Evolutionary conservation across 331 rosid genomes (phyloP).

Genomic region (Pyracantha coccinea): DNA sequence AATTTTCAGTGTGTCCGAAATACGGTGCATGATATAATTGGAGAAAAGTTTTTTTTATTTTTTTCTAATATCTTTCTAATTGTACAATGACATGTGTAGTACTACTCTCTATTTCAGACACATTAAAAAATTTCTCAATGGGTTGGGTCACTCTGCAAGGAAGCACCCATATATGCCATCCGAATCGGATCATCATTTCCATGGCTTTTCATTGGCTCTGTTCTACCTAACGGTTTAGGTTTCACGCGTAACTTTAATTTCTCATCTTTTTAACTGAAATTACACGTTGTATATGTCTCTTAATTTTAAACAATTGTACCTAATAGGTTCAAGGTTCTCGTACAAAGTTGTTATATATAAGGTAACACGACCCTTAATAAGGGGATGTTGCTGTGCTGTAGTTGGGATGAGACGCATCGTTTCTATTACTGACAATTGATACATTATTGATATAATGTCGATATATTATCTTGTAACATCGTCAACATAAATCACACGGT

Average conservation of each 20-base stretch:
- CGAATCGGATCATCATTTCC: constrained; percentile 67
- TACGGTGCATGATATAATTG: too few species aligned
- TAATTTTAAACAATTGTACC: not conserved
- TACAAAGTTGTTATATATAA: not conserved
- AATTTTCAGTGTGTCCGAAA: too few species aligned
- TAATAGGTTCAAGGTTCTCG: not conserved
- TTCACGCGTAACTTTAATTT: constrained; percentile 2
- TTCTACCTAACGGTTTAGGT: constrained; percentile 12
- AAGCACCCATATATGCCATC: constrained; percentile 61
- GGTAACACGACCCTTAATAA: not conserved
- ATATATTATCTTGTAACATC: too few species aligned
- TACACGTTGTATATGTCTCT: constrained; percentile 1
- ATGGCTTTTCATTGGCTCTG: constrained; percentile 35
- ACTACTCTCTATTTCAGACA: too few species aligned
- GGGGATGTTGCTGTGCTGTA: too few species aligned
- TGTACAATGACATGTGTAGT: too few species aligned
- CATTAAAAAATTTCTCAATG: not conserved
- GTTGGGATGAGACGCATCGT: too few species aligned
- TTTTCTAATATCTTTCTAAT: not conserved
- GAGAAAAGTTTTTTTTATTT: too few species aligned
- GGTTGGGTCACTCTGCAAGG: constrained; percentile 36
- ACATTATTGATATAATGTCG: too few species aligned
- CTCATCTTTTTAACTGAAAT: not conserved
- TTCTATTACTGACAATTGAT: too few species aligned
- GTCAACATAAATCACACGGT: too few species aligned